These are phyloP conservation scores for Backusella tarrabulga DNA, from an alignment of 192 early-diverging fungal species.

Conservation along the genomic window DNA sequence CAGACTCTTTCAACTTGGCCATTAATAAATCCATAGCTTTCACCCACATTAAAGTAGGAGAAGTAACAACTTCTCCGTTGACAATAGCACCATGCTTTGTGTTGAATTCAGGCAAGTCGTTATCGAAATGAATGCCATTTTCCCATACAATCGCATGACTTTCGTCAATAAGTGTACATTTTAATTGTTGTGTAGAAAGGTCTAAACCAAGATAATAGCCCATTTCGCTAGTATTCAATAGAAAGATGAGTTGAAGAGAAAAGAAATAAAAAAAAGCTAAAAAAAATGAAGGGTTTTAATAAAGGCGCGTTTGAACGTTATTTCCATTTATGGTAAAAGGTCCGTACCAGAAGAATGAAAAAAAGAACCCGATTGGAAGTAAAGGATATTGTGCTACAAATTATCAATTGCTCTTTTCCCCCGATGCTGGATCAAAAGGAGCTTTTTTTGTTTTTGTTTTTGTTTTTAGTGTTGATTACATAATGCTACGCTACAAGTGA, in stretches of 20 bases:
- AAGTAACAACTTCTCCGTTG: constrained; percentile 50
- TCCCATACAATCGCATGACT: constrained; percentile 38
- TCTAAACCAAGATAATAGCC: constrained; percentile 65
- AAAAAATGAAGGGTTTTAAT: not conserved
- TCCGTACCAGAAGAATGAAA: not conserved
- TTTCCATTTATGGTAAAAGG: constrained; percentile 2
- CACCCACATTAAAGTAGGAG: constrained; percentile 78
- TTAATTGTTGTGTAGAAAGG: constrained; percentile 77
- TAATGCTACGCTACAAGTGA: not conserved
- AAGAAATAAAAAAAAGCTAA: not conserved
- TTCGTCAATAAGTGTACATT: constrained; percentile 54
- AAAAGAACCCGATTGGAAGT: constrained; percentile 5
- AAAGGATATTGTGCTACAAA: not conserved
- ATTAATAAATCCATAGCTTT: constrained; percentile 70
- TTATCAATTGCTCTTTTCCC: not conserved
- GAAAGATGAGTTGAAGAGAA: not conserved
- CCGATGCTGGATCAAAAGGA: not conserved
- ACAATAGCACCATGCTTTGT: constrained; percentile 48
- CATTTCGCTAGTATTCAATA: not conserved
- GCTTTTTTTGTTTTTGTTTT: not conserved
- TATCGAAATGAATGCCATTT: constrained; percentile 59
- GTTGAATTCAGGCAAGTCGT: constrained; percentile 57
- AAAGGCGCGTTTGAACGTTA: not conserved
- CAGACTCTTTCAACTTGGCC: constrained; percentile 33
- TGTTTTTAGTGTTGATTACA: not conserved